Percentiles rank a stretch among this genome's conserved stretches.
Conservation (phyloP, 805 yeast genomes). For the Pichia nakasei region DNA sequence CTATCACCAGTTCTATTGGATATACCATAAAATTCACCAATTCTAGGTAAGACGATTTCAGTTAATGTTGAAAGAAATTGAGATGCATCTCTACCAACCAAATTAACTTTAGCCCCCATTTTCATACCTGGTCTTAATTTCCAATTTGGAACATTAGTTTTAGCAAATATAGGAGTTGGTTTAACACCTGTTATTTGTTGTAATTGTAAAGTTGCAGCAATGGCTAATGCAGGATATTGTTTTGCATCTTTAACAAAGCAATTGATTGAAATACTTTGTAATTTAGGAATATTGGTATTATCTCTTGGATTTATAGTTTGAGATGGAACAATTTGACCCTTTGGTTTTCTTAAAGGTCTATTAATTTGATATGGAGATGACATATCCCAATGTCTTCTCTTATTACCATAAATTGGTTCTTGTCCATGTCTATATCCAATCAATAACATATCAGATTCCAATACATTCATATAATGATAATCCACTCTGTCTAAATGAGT, state of each 20-base stretch:
- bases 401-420: slow-evolving; percentile 47
- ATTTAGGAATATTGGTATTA: slow-evolving; percentile 62
- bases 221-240: slow-evolving; percentile 60
- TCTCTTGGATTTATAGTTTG: slow-evolving; percentile 64
- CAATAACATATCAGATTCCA: slow-evolving; percentile 70
- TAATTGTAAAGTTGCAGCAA: slow-evolving; percentile 68
- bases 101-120: slow-evolving; percentile 80
- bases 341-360: slow-evolving; percentile 69
- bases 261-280: slow-evolving; percentile 61
- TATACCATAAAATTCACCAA: slow-evolving; percentile 79
- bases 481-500: slow-evolving; percentile 73
- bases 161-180: slow-evolving; percentile 65
- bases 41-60: slow-evolving; percentile 88
- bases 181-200: slow-evolving; percentile 93
- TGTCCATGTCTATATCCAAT: slow-evolving; percentile 67
- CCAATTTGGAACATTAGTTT: slow-evolving; percentile 78
- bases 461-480: slow-evolving; percentile 67
- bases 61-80: slow-evolving; percentile 82
- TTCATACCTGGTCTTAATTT: slow-evolving; percentile 77
- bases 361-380: slow-evolving; percentile 82
- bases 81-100: slow-evolving; percentile 72
- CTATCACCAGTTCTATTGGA: slow-evolving; percentile 71
- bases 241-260: slow-evolving; percentile 69
- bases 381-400: slow-evolving; percentile 78
- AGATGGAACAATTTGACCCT: slow-evolving; percentile 64